Evolutionary conservation across 1,284 basidiomycete genomes (phyloP).

Genomic region (Cystobasidium sp.): DNA sequence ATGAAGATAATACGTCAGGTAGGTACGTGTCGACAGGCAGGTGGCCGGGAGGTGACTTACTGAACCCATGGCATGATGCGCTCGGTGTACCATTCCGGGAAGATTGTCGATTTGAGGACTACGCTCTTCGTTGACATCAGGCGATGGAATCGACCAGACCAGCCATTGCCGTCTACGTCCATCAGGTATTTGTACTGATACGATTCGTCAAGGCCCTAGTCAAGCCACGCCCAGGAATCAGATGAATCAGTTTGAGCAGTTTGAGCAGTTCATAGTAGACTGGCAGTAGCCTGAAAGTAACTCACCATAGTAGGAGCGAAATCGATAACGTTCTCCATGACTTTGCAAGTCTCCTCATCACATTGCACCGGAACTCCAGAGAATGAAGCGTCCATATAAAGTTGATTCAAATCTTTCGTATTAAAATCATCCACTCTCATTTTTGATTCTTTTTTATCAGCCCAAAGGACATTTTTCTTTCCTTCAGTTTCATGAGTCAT

Average conservation of each 20-base stretch:
- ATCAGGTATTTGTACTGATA: constrained; percentile 51
- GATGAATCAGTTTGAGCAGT: not conserved
- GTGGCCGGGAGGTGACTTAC: constrained; percentile 10
- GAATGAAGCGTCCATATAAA: constrained; percentile 54
- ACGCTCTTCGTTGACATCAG: constrained; percentile 68
- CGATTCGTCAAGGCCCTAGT: constrained; percentile 41
- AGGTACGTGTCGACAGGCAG: not conserved
- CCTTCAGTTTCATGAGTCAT: constrained; percentile 50
- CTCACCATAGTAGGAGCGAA: constrained; percentile 54
- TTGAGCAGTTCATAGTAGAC: not conserved
- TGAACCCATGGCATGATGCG: constrained; percentile 53
- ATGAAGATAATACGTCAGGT: not conserved
- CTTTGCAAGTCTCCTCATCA: constrained; percentile 52
- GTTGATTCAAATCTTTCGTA: constrained; percentile 49
- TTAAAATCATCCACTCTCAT: constrained; percentile 48
- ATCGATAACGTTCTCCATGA: constrained; percentile 51
- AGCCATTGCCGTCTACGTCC: constrained; percentile 54
- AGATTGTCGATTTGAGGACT: constrained; percentile 68
- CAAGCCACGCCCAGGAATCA: not conserved
- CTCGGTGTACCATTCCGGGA: constrained; percentile 63
- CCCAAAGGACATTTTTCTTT: constrained; percentile 47
- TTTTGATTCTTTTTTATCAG: constrained; percentile 46
- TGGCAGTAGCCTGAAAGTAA: not conserved
- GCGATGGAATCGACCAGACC: constrained; percentile 53
- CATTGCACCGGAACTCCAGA: constrained; percentile 54